Base-by-base conservation (phyloP, 129 eudicot genomes). In the Tagetes patula region DNA sequence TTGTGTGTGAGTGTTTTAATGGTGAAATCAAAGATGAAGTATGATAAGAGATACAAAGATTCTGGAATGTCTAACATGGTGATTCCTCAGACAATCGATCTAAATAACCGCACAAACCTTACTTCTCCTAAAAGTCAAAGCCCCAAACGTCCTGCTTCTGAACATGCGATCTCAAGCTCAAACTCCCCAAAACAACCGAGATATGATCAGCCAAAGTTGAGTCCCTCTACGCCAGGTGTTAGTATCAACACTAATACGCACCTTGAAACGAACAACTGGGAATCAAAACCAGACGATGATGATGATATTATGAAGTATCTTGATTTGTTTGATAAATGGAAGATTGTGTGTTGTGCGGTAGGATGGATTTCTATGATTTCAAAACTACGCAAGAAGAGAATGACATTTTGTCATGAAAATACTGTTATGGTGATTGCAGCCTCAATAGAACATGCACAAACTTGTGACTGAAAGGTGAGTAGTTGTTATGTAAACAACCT, bases 141-240 rank as follows among this genome's bases (percentile, higher is more conserved):
- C 38, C 81, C 71, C 54, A 77, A 77, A 49, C 76, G 76, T 48
- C 70, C 81, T n/a, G 76, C 76, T 39, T 49, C 37, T 31, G 81
- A 71, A 70, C 76, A 71, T 2, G 8, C 45, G 5, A 8, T 50
- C 66, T 70, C 81, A 77, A 70, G 61, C 37, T 70, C 76, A 77
- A 70, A 70, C 37, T 70, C 76, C 65, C 76, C 76, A 0, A 77
- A 77, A 42, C 72, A 70, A 49, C 71, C 66, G 0, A 41, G 76
- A 70, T 53, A 77, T 50, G 43, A 70, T 31, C 65, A 69, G 12
- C 55, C 12, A 8, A 67, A 31, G 63, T 31, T 33, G 34, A 49
- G 65, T 69, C 81, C 70, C 30, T 4, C 63, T 60, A 47, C 54
- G 6, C 37, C 64, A 8, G 48, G 54, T 49, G 54, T 61, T 30